Evolutionary conservation across 345 rosid species (phyloP), one percentile per base, ranked within the genome.

Genomic region (Citrus hindsii): DNA sequence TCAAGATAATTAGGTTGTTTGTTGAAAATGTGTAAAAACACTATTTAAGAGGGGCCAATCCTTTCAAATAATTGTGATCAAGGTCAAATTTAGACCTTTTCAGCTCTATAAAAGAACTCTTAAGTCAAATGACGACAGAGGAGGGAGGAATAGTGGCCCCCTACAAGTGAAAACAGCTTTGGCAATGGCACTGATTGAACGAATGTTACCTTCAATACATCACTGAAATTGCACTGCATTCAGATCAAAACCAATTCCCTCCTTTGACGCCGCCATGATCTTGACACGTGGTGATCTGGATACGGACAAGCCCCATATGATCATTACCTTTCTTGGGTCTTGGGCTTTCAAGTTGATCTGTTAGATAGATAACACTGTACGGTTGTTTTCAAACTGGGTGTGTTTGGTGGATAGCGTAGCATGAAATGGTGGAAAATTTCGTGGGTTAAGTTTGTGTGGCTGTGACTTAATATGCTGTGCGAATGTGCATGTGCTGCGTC

Each of bases 321-420:
- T 69, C 30, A 68, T 58, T 8, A 22, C 48, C 48, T 21, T 28
- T 24, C 22, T n/a, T n/a, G 42, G 73, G 61, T 30, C 9, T n/a
- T 59, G 69, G 61, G 19, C 28, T 69, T 38, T 8, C 74, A 40
- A 82, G 53, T 42, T 74, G 77, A 40, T 69, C 60, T 67, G 60
- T 24, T 66, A 60, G 77, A 77, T 77, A 48, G 81, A 77, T 74
- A 48, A 25, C 66, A 32, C 8, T 67, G 82, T 66, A 9, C 63
- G 67, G 81, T 64, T 77, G 77, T 77, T 83, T 76, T 81, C 83
- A 58, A 9, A 51, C 61, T 12, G 67, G 74, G 65, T 40, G 25
- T 51, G 58, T 33, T 55, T 62, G 76, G 32, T 5, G 33, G 30
- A 14, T 21, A 27, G 38, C 25, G 33, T 28, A 9, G 74, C 13